These are phyloP conservation scores for Blastobotrys capitulatus DNA, from an alignment of 1,139 yeast genomes.

Conservation along the genomic window DNA sequence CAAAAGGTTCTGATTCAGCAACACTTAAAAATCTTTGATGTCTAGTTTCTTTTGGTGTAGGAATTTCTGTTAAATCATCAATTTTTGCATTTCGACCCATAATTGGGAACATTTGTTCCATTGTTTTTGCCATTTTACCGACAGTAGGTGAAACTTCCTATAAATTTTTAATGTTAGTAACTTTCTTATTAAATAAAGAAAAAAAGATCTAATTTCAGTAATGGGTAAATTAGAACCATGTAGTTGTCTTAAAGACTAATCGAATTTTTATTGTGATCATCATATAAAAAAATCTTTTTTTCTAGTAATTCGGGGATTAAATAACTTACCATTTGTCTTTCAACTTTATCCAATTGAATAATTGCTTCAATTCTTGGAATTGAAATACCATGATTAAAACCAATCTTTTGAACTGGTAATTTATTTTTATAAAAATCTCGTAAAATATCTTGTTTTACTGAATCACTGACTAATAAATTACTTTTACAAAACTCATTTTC, in stretches of 20 bases:
- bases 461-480: slow-evolving; percentile 52
- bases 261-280: slow-evolving; percentile 48
- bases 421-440: slow-evolving; percentile 46
- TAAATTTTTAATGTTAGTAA: slow-evolving; percentile 1
- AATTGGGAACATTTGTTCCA: slow-evolving; percentile 81
- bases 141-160: slow-evolving; percentile 27
- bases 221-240: slow-evolving; percentile 55
- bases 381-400: slow-evolving; percentile 73
- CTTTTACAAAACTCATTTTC: slow-evolving; percentile 65
- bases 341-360: slow-evolving; percentile 59
- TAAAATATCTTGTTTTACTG: slow-evolving; percentile 55
- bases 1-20: slow-evolving; percentile 95
- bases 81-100: slow-evolving; percentile 33
- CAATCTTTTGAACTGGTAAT: slow-evolving; percentile 65
- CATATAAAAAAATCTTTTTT: slow-evolving; percentile 27
- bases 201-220: slow-evolving; percentile 18
- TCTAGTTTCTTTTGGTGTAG: slow-evolving; percentile 78
- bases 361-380: slow-evolving; percentile 86
- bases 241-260: slow-evolving; percentile 76
- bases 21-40: slow-evolving; percentile 81
- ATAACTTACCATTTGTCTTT: slow-evolving; percentile 61
- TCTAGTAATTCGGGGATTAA: slow-evolving; percentile 21
- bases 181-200: not conserved
- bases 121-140: slow-evolving; percentile 39
- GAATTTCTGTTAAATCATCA: slow-evolving; percentile 69